Conservation (phyloP, 1,284 basidiomycete genomes). For the Puccinia coronata region DNA sequence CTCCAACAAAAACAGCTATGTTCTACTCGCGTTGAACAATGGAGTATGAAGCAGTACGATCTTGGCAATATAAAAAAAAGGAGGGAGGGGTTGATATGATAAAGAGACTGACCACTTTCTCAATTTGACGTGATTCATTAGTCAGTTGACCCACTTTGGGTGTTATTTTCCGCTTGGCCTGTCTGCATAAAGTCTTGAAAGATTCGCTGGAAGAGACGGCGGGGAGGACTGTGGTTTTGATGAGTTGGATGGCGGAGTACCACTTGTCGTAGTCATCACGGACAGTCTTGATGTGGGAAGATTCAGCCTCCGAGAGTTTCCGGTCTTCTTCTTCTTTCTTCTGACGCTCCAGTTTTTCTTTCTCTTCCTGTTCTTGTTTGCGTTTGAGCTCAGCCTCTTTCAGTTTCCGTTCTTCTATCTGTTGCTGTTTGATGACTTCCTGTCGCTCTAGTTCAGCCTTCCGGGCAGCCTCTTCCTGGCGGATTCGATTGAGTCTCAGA, state of each 20-base stretch:
- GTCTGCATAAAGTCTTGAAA: conserved; percentile 61
- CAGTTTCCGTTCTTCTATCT: conserved; percentile 19
- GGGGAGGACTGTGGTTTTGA: conserved; percentile 76
- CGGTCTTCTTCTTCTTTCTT: conserved; percentile 39
- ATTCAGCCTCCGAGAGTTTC: background rate
- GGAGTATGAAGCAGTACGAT: no score
- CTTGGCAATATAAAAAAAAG: no score
- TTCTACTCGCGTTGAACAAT: no score
- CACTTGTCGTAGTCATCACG: conserved; percentile 34
- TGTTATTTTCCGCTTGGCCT: conserved; percentile 77
- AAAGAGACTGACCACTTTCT: conserved; percentile 68
- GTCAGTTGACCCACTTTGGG: conserved; percentile 90
- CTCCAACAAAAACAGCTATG: no score
- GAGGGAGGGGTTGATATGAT: no score
- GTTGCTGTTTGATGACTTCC: conserved; percentile 26
- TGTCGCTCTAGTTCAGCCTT: conserved; percentile 39
- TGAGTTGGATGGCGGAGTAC: conserved; percentile 40
- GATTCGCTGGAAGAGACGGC: conserved; percentile 69
- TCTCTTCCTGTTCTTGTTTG: conserved; percentile 4
- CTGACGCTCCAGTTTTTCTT: conserved; percentile 12
- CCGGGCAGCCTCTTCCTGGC: conserved; percentile 34
- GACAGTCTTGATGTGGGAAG: background rate
- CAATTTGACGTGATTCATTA: conserved; percentile 71
- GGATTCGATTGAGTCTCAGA: conserved; percentile 14
- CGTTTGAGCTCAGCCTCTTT: conserved; percentile 11